Base-by-base conservation (phyloP, 768 basidiomycete genomes). In the Trametes cubensis region DNA sequence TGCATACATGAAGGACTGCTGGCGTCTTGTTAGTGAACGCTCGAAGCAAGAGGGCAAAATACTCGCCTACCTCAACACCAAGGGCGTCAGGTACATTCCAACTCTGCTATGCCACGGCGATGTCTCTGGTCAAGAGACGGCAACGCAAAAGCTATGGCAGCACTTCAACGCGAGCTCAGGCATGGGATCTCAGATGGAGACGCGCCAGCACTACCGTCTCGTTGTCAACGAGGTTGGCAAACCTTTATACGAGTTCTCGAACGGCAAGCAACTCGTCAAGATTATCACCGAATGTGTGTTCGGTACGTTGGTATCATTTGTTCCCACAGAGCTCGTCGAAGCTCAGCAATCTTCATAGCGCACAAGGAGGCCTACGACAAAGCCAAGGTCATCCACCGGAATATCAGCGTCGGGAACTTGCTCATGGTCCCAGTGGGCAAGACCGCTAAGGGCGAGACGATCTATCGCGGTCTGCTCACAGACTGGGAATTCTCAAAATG, bases 381-480 rank as follows among this genome's bases (percentile, higher is more conserved):
- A 7, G 54, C 46, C 3, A 15, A 25, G 0, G 15, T 59, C 28
- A 18, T 66, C 0, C 65, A 66, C 23, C 47, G 65, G 11, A 61
- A 66, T n/a, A 44, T 66, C 46, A 62, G 65, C 15, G 42, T 28
- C 8, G 61, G 60, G 2, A 66, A 66, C 50, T 46, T 66, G 25
- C 39, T 66, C 18, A 39, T 62, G 2, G 6, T 50, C 17, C 53
- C 55, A 1, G 3, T 18, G 0, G 15, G 15, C 15, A 5, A 18
- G 34, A 34, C 6, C 34, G 2, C 34, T 11, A 5, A 34, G 20
- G n/a, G 34, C 5, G 20, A 28, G 14, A 42, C 13, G 20, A 18
- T n/a, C 1, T 59, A 20, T 20, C 6, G 23, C 1, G 57, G 53
- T 0, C 21, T 59, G 0, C 39, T 59, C 8, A 44, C 26, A 11